Percentiles rank a stretch among this genome's conserved stretches.
Conservation (phyloP, 768 basidiomycete genomes). For the Sistotremastrum suecicum region DNA sequence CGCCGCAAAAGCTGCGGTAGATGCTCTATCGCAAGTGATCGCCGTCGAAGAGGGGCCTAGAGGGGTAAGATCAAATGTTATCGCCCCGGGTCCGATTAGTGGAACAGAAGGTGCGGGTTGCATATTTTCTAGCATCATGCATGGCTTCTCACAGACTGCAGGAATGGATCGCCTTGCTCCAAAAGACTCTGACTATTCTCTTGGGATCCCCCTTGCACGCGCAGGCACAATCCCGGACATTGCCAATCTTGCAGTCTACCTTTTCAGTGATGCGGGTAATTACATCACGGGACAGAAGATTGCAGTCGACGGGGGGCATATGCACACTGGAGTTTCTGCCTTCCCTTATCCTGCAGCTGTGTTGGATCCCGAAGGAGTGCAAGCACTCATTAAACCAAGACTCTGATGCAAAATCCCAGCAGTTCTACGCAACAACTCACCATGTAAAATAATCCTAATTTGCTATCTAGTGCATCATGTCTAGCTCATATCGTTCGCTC, state of each 20-base stretch:
- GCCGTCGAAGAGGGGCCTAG: slow-evolving; percentile 91
- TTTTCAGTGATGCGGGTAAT: slow-evolving; percentile 69
- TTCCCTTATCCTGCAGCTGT: slow-evolving; percentile 53
- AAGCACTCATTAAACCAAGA: slow-evolving; percentile 34
- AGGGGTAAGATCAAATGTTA: slow-evolving; percentile 84
- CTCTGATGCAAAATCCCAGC: slow-evolving; percentile 3
- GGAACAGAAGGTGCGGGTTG: slow-evolving; percentile 49
- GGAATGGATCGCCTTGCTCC: slow-evolving; percentile 45
- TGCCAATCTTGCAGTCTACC: slow-evolving; percentile 58
- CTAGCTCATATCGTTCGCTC: no score
- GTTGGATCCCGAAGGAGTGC: slow-evolving; percentile 41
- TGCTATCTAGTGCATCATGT: no score
- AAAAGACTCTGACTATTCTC: slow-evolving; percentile 4
- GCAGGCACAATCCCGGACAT: slow-evolving; percentile 46
- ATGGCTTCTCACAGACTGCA: background rate
- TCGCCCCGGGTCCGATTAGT: slow-evolving; percentile 71
- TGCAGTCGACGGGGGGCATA: slow-evolving; percentile 51
- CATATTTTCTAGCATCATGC: slow-evolving; percentile 7
- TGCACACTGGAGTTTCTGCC: slow-evolving; percentile 33
- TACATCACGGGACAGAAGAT: slow-evolving; percentile 69
- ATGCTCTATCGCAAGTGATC: slow-evolving; percentile 73
- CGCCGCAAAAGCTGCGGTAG: slow-evolving; percentile 89
- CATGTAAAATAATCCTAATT: no score
- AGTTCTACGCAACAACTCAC: no score
- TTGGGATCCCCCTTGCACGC: slow-evolving; percentile 28